These are phyloP conservation scores for Actinomortierella wolfii DNA, from an alignment of 371 early-diverging fungal genomes.

Conservation along the genomic window DNA sequence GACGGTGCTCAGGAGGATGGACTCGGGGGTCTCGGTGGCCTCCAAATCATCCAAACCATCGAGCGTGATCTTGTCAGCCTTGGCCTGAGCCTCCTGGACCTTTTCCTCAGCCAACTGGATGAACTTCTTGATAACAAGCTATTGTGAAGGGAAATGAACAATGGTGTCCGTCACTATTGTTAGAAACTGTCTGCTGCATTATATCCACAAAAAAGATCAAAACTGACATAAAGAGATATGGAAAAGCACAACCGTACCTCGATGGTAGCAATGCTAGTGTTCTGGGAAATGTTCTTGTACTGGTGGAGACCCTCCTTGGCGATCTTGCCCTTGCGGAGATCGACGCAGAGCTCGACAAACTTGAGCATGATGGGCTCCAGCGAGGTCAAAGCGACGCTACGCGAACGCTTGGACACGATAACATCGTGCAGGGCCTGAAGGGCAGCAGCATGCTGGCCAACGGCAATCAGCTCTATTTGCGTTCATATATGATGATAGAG, in stretches of 20 bases:
- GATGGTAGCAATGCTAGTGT: conserved; percentile 87
- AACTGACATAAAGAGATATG: neutral
- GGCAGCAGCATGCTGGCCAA: conserved; percentile 87
- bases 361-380: conserved; percentile 93
- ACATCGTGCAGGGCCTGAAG: conserved; percentile 90
- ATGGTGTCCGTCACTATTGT: neutral
- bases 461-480: conserved; percentile 85
- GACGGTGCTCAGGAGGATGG: conserved; percentile 92
- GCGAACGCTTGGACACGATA: conserved; percentile 86
- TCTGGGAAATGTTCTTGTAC: conserved; percentile 97
- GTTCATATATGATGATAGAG: neutral
- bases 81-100: conserved; percentile 89
- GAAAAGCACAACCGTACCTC: conserved; percentile 58
- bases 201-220: neutral
- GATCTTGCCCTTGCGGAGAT: conserved; percentile 86
- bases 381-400: conserved; percentile 74
- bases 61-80: conserved; percentile 86
- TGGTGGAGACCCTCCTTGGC: conserved; percentile 95
- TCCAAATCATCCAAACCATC: conserved; percentile 94
- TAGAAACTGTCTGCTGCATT: neutral
- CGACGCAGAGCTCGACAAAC: conserved; percentile 92
- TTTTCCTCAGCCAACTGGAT: conserved; percentile 87
- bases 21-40: conserved; percentile 95
- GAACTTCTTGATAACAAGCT: conserved; percentile 84
- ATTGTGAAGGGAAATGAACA: conserved; percentile 16